Evolutionary conservation across 2,329 filamentous ascomycete genomes (phyloP).

Genomic region (Apiospora kogelbergensis): DNA sequence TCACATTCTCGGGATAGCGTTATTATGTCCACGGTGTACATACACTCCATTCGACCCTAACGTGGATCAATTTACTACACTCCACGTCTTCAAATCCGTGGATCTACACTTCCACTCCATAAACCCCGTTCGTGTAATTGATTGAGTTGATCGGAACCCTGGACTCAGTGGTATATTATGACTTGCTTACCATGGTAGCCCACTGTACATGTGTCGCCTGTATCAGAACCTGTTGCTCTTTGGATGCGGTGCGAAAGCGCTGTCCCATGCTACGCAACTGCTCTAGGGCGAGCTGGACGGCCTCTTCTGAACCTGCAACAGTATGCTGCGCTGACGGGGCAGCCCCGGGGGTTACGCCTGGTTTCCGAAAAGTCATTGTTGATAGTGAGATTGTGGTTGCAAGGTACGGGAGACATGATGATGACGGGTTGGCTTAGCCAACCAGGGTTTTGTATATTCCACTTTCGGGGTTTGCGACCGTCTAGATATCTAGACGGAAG

Average conservation of each 20-base stretch:
- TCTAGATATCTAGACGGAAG: background rate
- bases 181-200: slow-evolving; percentile 6
- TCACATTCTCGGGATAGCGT: no score
- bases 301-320: background rate
- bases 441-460: background rate
- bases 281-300: background rate
- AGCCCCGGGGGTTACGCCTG: no score
- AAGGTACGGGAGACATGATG: background rate
- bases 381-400: background rate
- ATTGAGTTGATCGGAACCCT: no score
- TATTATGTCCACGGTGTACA: no score
- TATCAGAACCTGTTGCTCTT: background rate
- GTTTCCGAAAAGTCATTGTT: no score
- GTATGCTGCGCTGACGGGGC: background rate
- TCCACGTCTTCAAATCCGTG: no score
- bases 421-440: background rate
- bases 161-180: no score
- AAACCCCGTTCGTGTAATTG: no score
- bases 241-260: background rate
- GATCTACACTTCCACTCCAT: no score
- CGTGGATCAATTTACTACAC: no score
- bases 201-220: background rate
- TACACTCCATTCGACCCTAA: no score
- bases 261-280: background rate
- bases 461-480: background rate